phyloP scores from a whole-genome alignment of 2,329 filamentous ascomycete species.

The Dactylella cylindrospora region DNA sequence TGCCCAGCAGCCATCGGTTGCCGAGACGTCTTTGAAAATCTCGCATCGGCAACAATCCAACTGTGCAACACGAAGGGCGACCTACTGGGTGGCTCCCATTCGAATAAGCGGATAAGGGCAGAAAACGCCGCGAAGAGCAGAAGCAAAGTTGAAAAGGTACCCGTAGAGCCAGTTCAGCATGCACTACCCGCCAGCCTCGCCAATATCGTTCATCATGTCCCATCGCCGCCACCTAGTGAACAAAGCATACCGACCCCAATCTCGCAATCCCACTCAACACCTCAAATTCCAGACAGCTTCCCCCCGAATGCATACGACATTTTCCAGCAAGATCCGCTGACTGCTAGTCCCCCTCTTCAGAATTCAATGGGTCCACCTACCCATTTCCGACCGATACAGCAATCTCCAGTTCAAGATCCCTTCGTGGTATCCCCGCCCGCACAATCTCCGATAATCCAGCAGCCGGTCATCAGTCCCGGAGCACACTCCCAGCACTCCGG shows the following conservation, averaged over 20 bases:
- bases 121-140: constrained; percentile 37
- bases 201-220: constrained; percentile 45
- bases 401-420: constrained; percentile 40
- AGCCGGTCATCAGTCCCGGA: constrained; percentile 37
- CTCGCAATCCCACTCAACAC: constrained; percentile 26
- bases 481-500: constrained; percentile 35
- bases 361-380: constrained; percentile 32
- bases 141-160: constrained; percentile 24
- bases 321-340: constrained; percentile 24
- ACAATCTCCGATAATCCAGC: constrained; percentile 31
- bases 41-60: constrained; percentile 47
- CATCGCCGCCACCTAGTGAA: constrained; percentile 34
- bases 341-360: constrained; percentile 19
- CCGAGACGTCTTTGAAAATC: constrained; percentile 48
- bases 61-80: constrained; percentile 45
- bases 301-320: constrained; percentile 23
- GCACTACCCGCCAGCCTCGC: constrained; percentile 46
- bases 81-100: constrained; percentile 32
- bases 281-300: constrained; percentile 14
- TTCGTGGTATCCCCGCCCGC: constrained; percentile 34
- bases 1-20: constrained; percentile 48
- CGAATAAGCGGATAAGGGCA: constrained; percentile 44
- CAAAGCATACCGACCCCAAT: constrained; percentile 26
- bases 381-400: constrained; percentile 24
- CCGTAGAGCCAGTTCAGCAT: constrained; percentile 41